Base-by-base conservation (phyloP, 225 moss, liverwort and hornwort genomes). In the Takakia lepidozioides region DNA sequence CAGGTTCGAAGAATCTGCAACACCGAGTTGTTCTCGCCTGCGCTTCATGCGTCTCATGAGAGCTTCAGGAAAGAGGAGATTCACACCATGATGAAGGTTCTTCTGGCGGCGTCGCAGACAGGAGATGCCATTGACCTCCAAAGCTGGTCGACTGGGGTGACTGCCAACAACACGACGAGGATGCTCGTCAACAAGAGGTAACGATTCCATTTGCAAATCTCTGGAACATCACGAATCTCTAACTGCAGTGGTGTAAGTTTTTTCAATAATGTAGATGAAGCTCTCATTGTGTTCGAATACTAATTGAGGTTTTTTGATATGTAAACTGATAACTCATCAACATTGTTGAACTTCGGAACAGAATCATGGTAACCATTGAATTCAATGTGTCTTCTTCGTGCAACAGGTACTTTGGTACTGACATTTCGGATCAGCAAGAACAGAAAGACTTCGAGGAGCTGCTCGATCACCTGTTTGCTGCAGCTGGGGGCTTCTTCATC, bases 91-190 rank as follows among this genome's bases (percentile, higher is more conserved):
- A 25, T 84, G 6, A 67, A 74, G 27, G 66, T 66, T n/a, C 70
- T 77, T 14, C 57, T 81, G 23, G 65, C 47, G 35, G 56, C 71
- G 35, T 54, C 76, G 1, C 11, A 57, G 34, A 56, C 8, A 5
- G 29, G 44, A 23, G 73, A 59, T 11, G 60, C 59, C 3, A 38
- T 77, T 10, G 60, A 76, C 29, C 19, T 85, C 38, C 69, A 63
- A 3, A 5, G 44, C 5, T 67, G 64, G 67, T 52, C 80, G 26
- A 63, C 58, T 37, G 58, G 62, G 35, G 46, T 80, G 57, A 53
- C 69, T 1, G 54, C 61, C 34, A 85, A 85, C 67, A 80, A 73
- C 36, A 65, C 81, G 13, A 73, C 80, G 37, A 76, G 82, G 25
- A 66, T 75, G 45, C 61, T 75, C 13, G 26, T 70, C 29, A 79